phyloP scores from a whole-genome alignment of 1,139 yeast genomes.

The Keqinozyma sinolaborantium region DNA sequence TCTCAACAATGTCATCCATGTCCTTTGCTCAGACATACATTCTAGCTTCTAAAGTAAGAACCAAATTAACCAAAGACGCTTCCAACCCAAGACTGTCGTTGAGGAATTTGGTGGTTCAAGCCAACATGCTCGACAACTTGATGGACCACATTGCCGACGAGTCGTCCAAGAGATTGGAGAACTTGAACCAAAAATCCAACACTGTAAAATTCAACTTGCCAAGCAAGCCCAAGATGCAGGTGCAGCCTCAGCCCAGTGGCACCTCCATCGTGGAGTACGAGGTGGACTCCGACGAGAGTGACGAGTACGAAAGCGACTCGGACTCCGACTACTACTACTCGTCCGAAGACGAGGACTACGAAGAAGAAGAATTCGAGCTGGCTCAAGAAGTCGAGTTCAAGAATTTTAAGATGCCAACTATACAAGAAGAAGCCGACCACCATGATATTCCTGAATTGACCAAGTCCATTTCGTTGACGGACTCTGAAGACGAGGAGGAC shows the following conservation, averaged over 20 bases:
- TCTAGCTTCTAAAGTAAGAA: slow-evolving; percentile 66
- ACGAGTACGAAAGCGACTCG: slow-evolving; percentile 18
- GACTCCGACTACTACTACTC: slow-evolving; percentile 31
- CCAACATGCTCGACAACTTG: slow-evolving; percentile 67
- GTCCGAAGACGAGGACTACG: slow-evolving; percentile 18
- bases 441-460: slow-evolving; percentile 22
- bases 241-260: slow-evolving; percentile 3
- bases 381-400: slow-evolving; percentile 9
- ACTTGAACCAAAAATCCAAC: slow-evolving; percentile 7
- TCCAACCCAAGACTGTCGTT: slow-evolving; percentile 56
- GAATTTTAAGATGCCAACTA: slow-evolving; percentile 5
- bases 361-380: slow-evolving; percentile 15
- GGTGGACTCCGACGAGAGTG: slow-evolving; percentile 16
- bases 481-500: slow-evolving; percentile 23
- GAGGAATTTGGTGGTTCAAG: slow-evolving; percentile 67
- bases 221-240: slow-evolving; percentile 3
- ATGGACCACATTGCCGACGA: slow-evolving; percentile 50
- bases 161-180: slow-evolving; percentile 23
- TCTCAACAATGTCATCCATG: slow-evolving; percentile 19
- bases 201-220: slow-evolving; percentile 13
- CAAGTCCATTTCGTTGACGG: slow-evolving; percentile 18
- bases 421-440: slow-evolving; percentile 9
- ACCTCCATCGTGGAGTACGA: slow-evolving; percentile 35
- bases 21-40: slow-evolving; percentile 57
- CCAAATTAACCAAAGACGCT: slow-evolving; percentile 67